Percentiles rank a stretch among this genome's conserved stretches.
Evolutionary conservation across 2,329 filamentous ascomycete genomes (phyloP).

Genomic region (Talaromyces rugulosus): DNA sequence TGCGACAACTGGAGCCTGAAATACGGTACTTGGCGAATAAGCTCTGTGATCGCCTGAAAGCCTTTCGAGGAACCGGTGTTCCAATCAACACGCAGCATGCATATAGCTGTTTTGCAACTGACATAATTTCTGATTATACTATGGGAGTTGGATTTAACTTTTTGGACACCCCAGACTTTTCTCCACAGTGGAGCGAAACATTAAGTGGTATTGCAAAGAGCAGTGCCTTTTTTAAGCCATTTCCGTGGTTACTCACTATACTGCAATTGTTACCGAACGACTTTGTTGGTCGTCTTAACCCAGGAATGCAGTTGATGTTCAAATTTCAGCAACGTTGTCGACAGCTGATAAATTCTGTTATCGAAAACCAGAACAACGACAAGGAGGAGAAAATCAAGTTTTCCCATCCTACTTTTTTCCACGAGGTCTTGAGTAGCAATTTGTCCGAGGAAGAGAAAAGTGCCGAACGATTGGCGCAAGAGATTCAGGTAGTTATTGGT

Average conservation of each 20-base stretch:
- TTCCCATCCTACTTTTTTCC: constrained; percentile 23
- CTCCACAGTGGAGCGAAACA: constrained; percentile 27
- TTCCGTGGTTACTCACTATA: constrained; percentile 25
- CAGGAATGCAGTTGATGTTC: constrained; percentile 21
- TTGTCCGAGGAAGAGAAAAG: constrained; percentile 32
- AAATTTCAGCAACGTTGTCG: constrained; percentile 18
- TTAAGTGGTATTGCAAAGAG: constrained; percentile 21
- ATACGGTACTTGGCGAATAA: constrained; percentile 22
- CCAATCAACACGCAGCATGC: constrained; percentile 24
- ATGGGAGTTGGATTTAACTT: constrained; percentile 28
- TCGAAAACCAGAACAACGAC: constrained; percentile 7
- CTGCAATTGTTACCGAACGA: constrained; percentile 26
- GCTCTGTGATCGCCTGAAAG: constrained; percentile 20
- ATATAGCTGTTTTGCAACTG: constrained; percentile 41
- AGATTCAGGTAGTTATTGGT: constrained; percentile 25
- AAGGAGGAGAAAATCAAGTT: constrained; percentile 1
- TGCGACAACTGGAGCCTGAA: constrained; percentile 21
- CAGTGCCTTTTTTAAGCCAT: constrained; percentile 20
- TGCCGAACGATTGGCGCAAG: constrained; percentile 25
- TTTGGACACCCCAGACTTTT: constrained; percentile 28
- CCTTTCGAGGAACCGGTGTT: constrained; percentile 14
- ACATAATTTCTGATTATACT: constrained; percentile 45
- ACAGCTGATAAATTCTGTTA: constrained; percentile 13
- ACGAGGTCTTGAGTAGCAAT: constrained; percentile 24
- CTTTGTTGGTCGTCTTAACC: constrained; percentile 20